Evolutionary conservation across 495 filamentous ascomycete genomes (phyloP), one percentile per base, ranked within the genome.

Genomic region (Astrocystis sublimbata): DNA sequence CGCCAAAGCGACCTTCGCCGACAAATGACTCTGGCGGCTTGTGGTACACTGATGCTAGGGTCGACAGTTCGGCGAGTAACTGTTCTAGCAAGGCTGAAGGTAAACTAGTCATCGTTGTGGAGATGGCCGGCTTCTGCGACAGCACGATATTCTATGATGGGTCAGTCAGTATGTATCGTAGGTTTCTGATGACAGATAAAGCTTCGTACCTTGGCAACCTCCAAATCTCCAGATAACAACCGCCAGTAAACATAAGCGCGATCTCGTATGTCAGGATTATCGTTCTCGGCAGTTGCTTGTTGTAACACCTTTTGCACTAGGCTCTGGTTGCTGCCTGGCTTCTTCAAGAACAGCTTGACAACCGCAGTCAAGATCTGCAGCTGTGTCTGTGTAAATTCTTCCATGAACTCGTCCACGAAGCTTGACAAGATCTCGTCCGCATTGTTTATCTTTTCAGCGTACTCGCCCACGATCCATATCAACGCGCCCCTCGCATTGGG

Each of bases 391-490:
- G 90, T 90, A 71, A 93, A 96, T 74, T 97, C 92, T 66, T 96
- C 92, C 69, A 89, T 91, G 75, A 97, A 97, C 2, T 88, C 88
- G 52, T 97, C 92, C 19, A 96, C 92, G 67, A 97, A 97, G 10
- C 89, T 86, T 58, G 84, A 79, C 19, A 97, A 71, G 51, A 97
- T 93, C 65, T 97, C 92, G 60, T 92, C 91, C 2, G 96, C 94
- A 71, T 98, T 98, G 75, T 85, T 96, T 69, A 98, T 98, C 80
- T 98, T 98, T 79, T 98, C 93, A 5, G 96, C 94, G 73, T 98
- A 98, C 73, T 98, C 92, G 46, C 94, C 94, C 8, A 98, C 93
- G 70, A 98, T 97, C 94, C 94, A 98, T 68, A 98, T 98, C 46
- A 98, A 78, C 15, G 93, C 89, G 8, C 90, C 93, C 62, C 96